Conservation (phyloP, 1,284 basidiomycete species). For the Cryptococcus sp. region DNA sequence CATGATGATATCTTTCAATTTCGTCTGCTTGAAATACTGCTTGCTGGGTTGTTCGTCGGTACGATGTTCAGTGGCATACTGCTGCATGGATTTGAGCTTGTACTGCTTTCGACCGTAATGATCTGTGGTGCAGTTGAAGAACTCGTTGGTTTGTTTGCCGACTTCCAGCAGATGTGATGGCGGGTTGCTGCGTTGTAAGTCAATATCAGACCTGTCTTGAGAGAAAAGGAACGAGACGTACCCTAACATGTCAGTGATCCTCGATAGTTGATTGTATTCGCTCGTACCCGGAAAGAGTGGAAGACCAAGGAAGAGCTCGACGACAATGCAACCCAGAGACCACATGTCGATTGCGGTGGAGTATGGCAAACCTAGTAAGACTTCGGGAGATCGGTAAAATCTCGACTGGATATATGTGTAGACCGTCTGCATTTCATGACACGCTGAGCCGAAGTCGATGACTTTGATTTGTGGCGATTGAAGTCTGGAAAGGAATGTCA, state of each 20-base stretch:
- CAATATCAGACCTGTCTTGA: not conserved
- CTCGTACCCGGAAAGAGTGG: slow-evolving; percentile 97
- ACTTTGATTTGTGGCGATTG: slow-evolving; percentile 99
- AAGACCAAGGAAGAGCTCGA: slow-evolving; percentile 93
- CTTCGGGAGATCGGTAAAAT: slow-evolving; percentile 98
- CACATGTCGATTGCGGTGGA: slow-evolving; percentile 95
- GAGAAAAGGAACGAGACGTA: slow-evolving; percentile 53
- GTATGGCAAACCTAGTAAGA: slow-evolving; percentile 91
- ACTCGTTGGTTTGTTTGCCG: slow-evolving; percentile 93
- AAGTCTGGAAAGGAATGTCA: slow-evolving; percentile 59
- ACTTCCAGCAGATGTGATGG: slow-evolving; percentile 91
- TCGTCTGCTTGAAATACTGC: slow-evolving; percentile 96
- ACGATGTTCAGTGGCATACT: slow-evolving; percentile 92
- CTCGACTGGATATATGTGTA: slow-evolving; percentile 99
- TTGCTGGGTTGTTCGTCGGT: slow-evolving; percentile 96
- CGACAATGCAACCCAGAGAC: slow-evolving; percentile 99
- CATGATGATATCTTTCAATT: slow-evolving; percentile 93
- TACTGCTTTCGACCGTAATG: slow-evolving; percentile 84
- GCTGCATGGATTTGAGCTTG: slow-evolving; percentile 86
- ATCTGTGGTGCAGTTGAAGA: slow-evolving; percentile 80
- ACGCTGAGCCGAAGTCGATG: slow-evolving; percentile 98
- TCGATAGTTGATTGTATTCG: slow-evolving; percentile 96
- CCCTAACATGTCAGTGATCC: slow-evolving; percentile 99
- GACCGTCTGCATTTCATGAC: slow-evolving; percentile 97
- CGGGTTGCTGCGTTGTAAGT: slow-evolving; percentile 56